Evolutionary conservation across 441 rosid genomes (phyloP), one percentile per base, ranked within the genome.

Genomic region (Dalechampia spathulata): DNA sequence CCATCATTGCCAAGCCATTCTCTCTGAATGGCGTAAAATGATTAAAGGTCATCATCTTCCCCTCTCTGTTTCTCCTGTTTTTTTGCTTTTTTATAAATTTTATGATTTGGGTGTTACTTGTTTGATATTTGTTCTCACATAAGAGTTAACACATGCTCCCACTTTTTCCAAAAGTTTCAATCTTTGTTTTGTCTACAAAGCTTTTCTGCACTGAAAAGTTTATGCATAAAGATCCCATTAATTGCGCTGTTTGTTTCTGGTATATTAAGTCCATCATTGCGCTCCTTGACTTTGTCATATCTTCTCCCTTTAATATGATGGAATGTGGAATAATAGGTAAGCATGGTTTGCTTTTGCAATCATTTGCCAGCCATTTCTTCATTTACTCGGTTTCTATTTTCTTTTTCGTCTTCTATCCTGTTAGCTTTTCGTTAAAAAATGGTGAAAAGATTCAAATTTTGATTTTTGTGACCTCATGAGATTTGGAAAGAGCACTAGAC

Each of bases 161-260:
- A 13, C 58, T 51, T 71, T 32, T 32, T 26, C 32, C 41, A 23
- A 54, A 58, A 61, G 49, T 70, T 66, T 47, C 41, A 11, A 17
- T 63, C 51, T 63, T 38, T 56, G n/a, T 46, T 32, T 22, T 61
- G 3, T 28, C 42, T 25, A 46, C 10, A 27, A 39, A 54, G 37
- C 45, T 55, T 75, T 56, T 3, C 65, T 67, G 61, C 67, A 27
- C 63, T 41, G 56, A 60, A 79, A 76, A 64, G 66, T 60, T 69
- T 4, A 6, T 56, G 61, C 62, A 67, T 62, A 62, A 66, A 52
- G 37, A 58, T 52, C 65, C 80, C 80, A 66, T 75, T 77, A 65
- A 83, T 88, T 78, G 83, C 84, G 87, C 73, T 75, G 53, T 73
- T 56, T 19, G 49, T 56, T 68, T 70, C 66, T 60, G 74, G 72